Percentiles rank a stretch among this genome's conserved stretches.
Evolutionary conservation across 2,329 filamentous ascomycete genomes (phyloP).

Genomic region (Colletotrichum sojae): DNA sequence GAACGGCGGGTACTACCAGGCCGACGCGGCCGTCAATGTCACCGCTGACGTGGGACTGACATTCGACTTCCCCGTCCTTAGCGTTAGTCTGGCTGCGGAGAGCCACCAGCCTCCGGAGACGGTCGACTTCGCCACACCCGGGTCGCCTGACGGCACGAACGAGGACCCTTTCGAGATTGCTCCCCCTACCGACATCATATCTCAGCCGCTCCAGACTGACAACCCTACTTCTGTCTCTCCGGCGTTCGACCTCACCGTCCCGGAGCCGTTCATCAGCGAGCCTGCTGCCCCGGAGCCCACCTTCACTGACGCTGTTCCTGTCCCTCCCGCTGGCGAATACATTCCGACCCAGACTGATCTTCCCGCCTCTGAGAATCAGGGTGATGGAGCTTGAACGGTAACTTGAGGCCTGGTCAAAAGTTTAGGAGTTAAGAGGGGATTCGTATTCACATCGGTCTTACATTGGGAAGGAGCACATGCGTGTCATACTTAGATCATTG

Average conservation of each 20-base stretch:
- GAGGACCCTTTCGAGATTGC: neutral
- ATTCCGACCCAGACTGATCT: neutral
- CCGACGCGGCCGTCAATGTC: conserved; percentile 4
- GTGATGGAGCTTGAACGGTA: neutral
- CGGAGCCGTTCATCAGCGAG: neutral
- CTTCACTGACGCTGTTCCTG: neutral
- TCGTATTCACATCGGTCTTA: too few relatives aligned
- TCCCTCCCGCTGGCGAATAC: conserved; percentile 10
- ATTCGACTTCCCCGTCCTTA: conserved; percentile 1
- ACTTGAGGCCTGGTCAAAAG: too few relatives aligned
- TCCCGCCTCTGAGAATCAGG: neutral
- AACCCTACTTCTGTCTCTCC: too few relatives aligned
- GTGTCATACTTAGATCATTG: neutral
- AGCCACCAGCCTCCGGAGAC: neutral
- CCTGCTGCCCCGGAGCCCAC: neutral
- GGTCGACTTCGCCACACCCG: neutral
- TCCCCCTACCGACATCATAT: neutral
- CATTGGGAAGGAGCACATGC: neutral
- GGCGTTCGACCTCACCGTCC: neutral
- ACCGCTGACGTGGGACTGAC: conserved; percentile 3
- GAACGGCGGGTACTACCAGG: conserved; percentile 15
- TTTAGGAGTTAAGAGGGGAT: too few relatives aligned
- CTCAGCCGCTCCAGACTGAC: neutral
- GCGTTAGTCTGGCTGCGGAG: neutral
- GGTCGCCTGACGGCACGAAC: neutral